Conservation (phyloP, 305 asterid genomes). For the Plantago lanceolata region DNA sequence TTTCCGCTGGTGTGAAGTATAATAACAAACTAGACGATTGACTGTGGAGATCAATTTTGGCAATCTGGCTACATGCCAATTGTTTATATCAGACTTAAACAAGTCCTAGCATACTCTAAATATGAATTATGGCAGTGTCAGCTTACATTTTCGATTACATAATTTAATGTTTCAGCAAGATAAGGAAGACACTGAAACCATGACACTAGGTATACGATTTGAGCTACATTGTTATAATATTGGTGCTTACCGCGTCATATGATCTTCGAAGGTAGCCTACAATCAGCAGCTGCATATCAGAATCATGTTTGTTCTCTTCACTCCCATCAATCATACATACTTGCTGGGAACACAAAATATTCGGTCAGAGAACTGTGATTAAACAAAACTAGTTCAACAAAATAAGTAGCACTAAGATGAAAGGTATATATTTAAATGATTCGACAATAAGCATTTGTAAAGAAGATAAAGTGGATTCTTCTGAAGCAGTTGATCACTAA, state of each 20-base stretch:
- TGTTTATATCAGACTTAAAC: background rate
- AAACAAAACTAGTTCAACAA: background rate
- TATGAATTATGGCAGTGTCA: background rate
- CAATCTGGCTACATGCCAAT: too few species aligned
- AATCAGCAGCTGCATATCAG: slow-evolving; percentile 51
- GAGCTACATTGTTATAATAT: background rate
- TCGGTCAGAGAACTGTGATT: background rate
- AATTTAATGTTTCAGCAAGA: background rate
- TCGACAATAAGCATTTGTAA: too few species aligned
- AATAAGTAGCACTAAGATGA: background rate
- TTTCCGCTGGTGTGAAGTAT: too few species aligned
- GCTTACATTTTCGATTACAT: background rate
- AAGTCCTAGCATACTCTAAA: background rate
- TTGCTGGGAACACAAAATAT: slow-evolving; percentile 39
- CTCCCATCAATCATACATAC: slow-evolving; percentile 37
- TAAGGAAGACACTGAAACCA: background rate
- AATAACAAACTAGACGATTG: too few species aligned
- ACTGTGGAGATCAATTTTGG: too few species aligned
- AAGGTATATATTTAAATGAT: background rate
- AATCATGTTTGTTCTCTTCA: slow-evolving; percentile 29
- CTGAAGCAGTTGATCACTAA: too few species aligned
- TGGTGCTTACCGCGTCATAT: slow-evolving; percentile 36
- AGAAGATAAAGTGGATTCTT: too few species aligned
- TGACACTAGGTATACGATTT: background rate
- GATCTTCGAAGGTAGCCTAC: slow-evolving; percentile 68